phyloP scores from a whole-genome alignment of 2,329 filamentous ascomycete genomes.

The Diatrype stigma region DNA sequence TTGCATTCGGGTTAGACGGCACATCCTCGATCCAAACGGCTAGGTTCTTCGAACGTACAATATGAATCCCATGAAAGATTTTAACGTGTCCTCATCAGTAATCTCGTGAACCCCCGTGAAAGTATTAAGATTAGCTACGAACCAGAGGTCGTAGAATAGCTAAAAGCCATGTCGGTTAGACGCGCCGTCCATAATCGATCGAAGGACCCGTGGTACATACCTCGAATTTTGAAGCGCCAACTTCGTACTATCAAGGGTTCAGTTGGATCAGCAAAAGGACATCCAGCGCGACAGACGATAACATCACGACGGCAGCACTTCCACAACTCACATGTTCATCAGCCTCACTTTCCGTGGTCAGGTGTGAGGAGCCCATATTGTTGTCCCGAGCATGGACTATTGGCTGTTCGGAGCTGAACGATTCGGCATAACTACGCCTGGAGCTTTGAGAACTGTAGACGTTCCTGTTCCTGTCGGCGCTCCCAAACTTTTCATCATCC shows the following conservation, averaged over 20 bases:
- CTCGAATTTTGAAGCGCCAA: neutral
- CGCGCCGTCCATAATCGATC: neutral
- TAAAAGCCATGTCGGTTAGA: neutral
- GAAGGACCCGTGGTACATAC: neutral
- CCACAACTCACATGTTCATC: neutral
- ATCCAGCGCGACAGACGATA: neutral
- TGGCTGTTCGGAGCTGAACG: neutral
- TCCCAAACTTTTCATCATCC: neutral
- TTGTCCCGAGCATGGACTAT: neutral
- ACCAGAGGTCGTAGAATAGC: conserved; percentile 4
- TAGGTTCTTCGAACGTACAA: neutral
- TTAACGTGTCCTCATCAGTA: neutral
- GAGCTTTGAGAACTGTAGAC: neutral
- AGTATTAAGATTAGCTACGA: conserved; percentile 2
- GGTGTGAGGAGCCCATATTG: neutral
- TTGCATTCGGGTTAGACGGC: neutral
- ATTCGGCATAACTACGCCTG: neutral
- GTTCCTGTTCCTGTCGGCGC: neutral
- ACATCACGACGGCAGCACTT: neutral
- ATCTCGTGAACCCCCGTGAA: conserved; percentile 2
- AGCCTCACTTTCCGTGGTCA: neutral
- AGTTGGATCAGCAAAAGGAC: neutral
- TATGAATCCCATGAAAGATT: conserved; percentile 3
- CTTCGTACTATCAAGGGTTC: neutral
- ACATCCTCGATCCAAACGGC: too few relatives aligned